These are phyloP conservation scores for Fragaria nilgerrensis DNA, from an alignment of 306 rosid species.

Conservation along the genomic window DNA sequence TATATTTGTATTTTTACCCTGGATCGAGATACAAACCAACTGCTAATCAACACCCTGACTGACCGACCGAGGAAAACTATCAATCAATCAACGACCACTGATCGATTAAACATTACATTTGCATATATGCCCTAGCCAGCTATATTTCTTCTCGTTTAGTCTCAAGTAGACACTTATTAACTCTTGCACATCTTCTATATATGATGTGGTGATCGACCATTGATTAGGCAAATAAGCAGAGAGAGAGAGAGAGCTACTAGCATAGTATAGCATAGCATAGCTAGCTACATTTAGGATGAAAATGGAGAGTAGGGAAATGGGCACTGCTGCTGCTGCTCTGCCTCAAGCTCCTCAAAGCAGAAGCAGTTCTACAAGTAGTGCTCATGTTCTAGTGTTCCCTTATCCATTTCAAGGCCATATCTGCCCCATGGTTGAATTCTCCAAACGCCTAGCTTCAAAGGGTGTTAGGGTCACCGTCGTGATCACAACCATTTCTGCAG, in stretches of 20 bases:
- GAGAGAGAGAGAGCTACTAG: not conserved
- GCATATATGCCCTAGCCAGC: slow-evolving; percentile 1
- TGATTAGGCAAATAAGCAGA: not conserved
- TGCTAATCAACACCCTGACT: not conserved
- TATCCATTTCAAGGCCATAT: slow-evolving; percentile 32
- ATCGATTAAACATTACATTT: not conserved
- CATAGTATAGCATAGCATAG: not conserved
- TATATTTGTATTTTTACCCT: not conserved
- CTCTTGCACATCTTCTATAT: not conserved
- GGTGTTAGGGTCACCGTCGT: slow-evolving; percentile 13
- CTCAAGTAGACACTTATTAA: not conserved
- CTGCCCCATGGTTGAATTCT: slow-evolving; percentile 33
- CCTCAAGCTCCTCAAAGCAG: not conserved
- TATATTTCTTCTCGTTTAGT: not conserved
- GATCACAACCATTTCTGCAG: not conserved
- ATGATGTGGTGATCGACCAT: not conserved
- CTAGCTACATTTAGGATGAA: not conserved
- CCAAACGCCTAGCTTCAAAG: slow-evolving; percentile 21
- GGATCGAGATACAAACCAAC: not conserved
- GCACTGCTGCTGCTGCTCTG: not conserved
- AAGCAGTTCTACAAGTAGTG: not conserved
- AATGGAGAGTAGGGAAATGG: not conserved
- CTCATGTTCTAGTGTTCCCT: slow-evolving; percentile 21
- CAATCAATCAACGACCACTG: slow-evolving; percentile 1
- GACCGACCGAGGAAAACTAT: not conserved